Conservation (phyloP, 148 eudicot species). For the Vaccinium macrocarpon region DNA sequence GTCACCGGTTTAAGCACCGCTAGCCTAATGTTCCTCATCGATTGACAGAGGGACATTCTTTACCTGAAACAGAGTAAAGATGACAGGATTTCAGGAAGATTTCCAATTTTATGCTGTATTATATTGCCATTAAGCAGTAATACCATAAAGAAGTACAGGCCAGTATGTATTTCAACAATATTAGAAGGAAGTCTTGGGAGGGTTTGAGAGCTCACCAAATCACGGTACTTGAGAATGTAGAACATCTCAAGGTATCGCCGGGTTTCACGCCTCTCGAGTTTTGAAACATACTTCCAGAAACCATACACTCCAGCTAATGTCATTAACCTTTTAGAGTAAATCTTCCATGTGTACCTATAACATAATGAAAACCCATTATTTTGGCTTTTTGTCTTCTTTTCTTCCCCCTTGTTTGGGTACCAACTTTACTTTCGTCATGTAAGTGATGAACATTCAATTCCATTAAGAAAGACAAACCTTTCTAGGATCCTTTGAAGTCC, state of each 20-base stretch:
- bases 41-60: slow-evolving; percentile 60
- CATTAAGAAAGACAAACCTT: slow-evolving; percentile 49
- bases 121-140: no score
- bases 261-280: slow-evolving; percentile 92
- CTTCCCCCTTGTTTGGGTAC: neutral
- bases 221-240: slow-evolving; percentile 87
- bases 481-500: slow-evolving; percentile 73
- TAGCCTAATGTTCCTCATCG: slow-evolving; percentile 40
- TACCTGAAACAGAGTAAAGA: slow-evolving; percentile 45
- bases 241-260: slow-evolving; percentile 96
- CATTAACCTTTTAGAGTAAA: slow-evolving; percentile 93
- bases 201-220: slow-evolving; percentile 54
- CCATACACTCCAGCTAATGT: slow-evolving; percentile 97
- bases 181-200: neutral
- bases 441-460: neutral
- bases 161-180: neutral
- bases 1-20: neutral
- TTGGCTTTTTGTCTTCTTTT: neutral
- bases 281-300: slow-evolving; percentile 95
- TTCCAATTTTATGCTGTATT: neutral
- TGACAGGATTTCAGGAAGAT: neutral
- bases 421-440: neutral
- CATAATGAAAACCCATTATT: neutral
- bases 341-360: slow-evolving; percentile 93
- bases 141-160: neutral